Evolutionary conservation across 805 yeast genomes (phyloP).

Genomic region (Metschnikowia colocasiae): DNA sequence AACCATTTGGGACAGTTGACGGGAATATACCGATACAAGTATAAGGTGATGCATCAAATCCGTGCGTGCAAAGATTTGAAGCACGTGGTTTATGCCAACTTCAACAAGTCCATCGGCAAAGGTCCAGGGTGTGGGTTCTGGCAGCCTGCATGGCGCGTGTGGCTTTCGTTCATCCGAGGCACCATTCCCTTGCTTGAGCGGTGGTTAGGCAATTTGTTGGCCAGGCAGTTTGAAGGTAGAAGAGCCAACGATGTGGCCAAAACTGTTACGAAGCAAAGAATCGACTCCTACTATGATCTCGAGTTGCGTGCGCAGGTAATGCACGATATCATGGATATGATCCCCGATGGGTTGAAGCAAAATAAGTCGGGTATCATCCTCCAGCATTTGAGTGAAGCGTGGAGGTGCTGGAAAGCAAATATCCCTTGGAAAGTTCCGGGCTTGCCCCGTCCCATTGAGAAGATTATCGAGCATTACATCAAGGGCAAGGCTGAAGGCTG

Average conservation of each 20-base stretch:
- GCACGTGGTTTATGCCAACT: slow-evolving; percentile 82
- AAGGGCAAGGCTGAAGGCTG: slow-evolving; percentile 97
- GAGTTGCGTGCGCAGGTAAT: slow-evolving; percentile 91
- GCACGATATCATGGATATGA: slow-evolving; percentile 95
- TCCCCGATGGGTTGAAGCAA: slow-evolving; percentile 90
- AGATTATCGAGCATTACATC: slow-evolving; percentile 82
- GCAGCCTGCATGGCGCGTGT: slow-evolving; percentile 99
- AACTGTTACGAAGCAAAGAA: slow-evolving; percentile 91
- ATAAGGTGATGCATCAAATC: slow-evolving; percentile 97
- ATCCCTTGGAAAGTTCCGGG: slow-evolving; percentile 98
- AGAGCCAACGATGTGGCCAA: slow-evolving; percentile 87
- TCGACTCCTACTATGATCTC: slow-evolving; percentile 90
- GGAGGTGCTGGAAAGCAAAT: slow-evolving; percentile 99
- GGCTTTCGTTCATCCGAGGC: slow-evolving; percentile 91
- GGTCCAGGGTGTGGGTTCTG: slow-evolving; percentile 99
- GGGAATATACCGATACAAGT: slow-evolving; percentile 94
- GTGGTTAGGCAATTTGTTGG: slow-evolving; percentile 88
- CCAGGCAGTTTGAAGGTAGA: slow-evolving; percentile 96
- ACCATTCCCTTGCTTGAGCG: slow-evolving; percentile 86
- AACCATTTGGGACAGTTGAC: slow-evolving; percentile 95
- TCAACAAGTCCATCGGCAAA: slow-evolving; percentile 84
- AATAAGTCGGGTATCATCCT: slow-evolving; percentile 80
- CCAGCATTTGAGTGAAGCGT: slow-evolving; percentile 95
- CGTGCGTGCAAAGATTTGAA: slow-evolving; percentile 93
- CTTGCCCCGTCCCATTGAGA: slow-evolving; percentile 83